These are phyloP conservation scores for Clavispora vitiphila DNA, from an alignment of 805 yeast species.

Conservation along the genomic window DNA sequence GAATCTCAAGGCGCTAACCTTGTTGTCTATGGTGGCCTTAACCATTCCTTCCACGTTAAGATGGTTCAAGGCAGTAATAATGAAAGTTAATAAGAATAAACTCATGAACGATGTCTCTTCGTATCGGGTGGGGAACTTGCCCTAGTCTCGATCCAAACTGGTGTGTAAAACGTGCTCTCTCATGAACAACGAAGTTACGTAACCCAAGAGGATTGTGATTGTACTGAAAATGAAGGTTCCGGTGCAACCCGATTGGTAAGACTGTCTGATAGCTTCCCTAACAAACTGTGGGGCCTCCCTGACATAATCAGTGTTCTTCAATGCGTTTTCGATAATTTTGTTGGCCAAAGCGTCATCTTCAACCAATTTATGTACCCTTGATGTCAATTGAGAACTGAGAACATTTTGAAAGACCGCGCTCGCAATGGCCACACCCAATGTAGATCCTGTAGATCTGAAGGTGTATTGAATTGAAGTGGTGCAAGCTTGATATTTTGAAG, in stretches of 20 bases:
- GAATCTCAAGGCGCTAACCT: constrained; percentile 3
- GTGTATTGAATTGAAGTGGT: constrained; percentile 89
- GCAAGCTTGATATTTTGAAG: constrained; percentile 66
- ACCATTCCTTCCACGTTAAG: constrained; percentile 10
- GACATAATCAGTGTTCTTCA: constrained; percentile 53
- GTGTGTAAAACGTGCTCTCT: constrained; percentile 56
- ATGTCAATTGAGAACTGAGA: constrained; percentile 24
- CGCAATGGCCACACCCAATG: constrained; percentile 70
- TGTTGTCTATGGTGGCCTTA: constrained; percentile 14
- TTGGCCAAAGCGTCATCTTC: constrained; percentile 29
- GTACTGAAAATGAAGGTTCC: constrained; percentile 49
- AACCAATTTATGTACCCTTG: constrained; percentile 6
- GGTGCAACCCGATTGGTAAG: constrained; percentile 51
- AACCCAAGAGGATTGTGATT: constrained; percentile 35
- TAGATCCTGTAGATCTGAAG: constrained; percentile 82
- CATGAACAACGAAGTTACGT: constrained; percentile 41
- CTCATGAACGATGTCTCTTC: too few relatives aligned
- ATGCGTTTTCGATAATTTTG: constrained; percentile 46
- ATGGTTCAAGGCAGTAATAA: neutral
- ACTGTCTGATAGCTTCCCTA: constrained; percentile 39
- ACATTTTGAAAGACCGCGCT: constrained; percentile 59
- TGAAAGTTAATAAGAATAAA: neutral
- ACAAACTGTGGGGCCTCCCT: constrained; percentile 50
- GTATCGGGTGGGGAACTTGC: neutral
- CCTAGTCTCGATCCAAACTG: constrained; percentile 39